These are phyloP conservation scores for Thymus mandschuricus DNA, from an alignment of 257 asterid species.

Conservation along the genomic window DNA sequence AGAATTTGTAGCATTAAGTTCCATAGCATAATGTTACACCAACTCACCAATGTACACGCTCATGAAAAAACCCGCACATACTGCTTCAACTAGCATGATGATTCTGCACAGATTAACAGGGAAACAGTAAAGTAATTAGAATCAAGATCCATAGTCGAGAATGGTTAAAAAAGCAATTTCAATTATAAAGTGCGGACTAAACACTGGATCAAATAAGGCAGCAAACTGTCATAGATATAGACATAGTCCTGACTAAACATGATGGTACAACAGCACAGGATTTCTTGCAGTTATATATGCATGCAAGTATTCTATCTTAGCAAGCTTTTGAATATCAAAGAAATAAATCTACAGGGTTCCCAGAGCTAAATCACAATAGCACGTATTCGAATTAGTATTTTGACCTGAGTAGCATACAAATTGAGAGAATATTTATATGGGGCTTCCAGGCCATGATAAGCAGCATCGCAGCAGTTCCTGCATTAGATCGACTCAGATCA, in stretches of 20 bases:
- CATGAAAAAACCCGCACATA: slow-evolving; percentile 85
- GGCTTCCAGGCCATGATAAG: slow-evolving; percentile 95
- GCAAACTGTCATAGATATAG: slow-evolving; percentile 8
- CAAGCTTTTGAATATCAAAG: slow-evolving; percentile 53
- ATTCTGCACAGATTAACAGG: slow-evolving; percentile 66
- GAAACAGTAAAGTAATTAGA: slow-evolving; percentile 39
- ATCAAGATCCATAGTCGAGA: slow-evolving; percentile 19
- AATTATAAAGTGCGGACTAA: slow-evolving; percentile 26
- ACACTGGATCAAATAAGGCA: slow-evolving; percentile 16
- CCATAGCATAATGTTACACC: slow-evolving; percentile 26
- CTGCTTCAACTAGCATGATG: slow-evolving; percentile 81
- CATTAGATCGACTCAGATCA: slow-evolving; percentile 33
- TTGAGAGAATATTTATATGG: slow-evolving; percentile 69
- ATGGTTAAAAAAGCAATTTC: slow-evolving; percentile 18
- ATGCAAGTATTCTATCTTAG: background rate
- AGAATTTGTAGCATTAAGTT: slow-evolving; percentile 24
- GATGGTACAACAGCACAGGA: background rate
- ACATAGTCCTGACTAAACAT: slow-evolving; percentile 22
- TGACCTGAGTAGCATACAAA: slow-evolving; percentile 79
- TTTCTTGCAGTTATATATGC: slow-evolving; percentile 5
- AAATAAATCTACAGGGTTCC: slow-evolving; percentile 64
- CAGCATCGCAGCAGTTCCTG: slow-evolving; percentile 97
- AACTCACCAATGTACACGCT: slow-evolving; percentile 83
- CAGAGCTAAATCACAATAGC: slow-evolving; percentile 34
- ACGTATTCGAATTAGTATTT: slow-evolving; percentile 12